Percentiles rank a stretch among this genome's conserved stretches.
These are phyloP conservation scores for Diaporthe vexans DNA, from an alignment of 2,329 filamentous ascomycete genomes.

Conservation along the genomic window DNA sequence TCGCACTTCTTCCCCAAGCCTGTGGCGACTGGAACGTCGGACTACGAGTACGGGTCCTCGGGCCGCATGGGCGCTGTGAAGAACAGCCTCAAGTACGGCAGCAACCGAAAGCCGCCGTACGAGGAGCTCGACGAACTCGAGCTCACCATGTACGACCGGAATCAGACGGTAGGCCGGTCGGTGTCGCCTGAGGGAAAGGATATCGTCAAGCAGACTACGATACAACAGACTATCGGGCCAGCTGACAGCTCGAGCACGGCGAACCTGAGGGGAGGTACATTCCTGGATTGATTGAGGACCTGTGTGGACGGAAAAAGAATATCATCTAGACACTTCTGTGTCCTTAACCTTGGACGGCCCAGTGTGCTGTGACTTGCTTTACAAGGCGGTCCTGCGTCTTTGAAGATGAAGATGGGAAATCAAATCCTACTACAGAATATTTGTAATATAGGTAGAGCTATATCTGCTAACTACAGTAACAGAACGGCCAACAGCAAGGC, in stretches of 20 bases:
- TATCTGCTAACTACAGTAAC: neutral
- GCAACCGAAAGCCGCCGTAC: conserved; percentile 20
- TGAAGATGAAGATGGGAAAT: neutral
- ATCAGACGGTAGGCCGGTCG: neutral
- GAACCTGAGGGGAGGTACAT: neutral
- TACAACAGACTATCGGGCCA: conserved; percentile 22
- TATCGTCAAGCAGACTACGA: conserved; percentile 19
- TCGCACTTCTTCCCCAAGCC: conserved; percentile 35
- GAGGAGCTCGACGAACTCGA: conserved; percentile 17
- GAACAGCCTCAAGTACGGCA: conserved; percentile 12
- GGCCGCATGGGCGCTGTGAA: conserved; percentile 10
- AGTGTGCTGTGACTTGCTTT: neutral
- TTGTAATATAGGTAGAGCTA: neutral
- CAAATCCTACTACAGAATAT: neutral
- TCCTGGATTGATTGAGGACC: neutral
- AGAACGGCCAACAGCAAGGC: neutral
- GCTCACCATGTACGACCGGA: conserved; percentile 11
- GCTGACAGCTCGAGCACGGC: neutral
- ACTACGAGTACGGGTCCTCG: conserved; percentile 26
- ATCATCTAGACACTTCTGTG: neutral
- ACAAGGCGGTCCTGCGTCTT: neutral
- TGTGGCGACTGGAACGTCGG: conserved; percentile 3
- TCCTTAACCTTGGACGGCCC: neutral
- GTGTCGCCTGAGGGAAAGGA: neutral
- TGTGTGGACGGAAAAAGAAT: neutral